A percentile compares a stretch with the other conserved stretches of the same genome.
Conservation (phyloP, 495 filamentous ascomycete species). For the Hyphodiscus hymeniophilus region DNA sequence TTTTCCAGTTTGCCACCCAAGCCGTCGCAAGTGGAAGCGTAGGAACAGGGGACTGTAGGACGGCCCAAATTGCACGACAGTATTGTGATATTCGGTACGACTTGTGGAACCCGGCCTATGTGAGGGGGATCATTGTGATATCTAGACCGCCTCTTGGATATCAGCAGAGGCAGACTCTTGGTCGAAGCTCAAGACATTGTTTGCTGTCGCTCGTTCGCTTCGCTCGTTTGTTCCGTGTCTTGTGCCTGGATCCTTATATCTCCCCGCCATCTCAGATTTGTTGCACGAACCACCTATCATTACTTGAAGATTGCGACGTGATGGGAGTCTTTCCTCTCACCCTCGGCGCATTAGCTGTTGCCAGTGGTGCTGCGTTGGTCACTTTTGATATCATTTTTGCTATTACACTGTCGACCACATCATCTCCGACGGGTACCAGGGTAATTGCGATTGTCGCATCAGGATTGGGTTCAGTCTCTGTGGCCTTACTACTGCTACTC, state of each 20-base stretch:
- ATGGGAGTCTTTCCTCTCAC: slow-evolving; percentile 16
- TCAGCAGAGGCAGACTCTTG: slow-evolving; percentile 1
- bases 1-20: slow-evolving; percentile 4
- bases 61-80: neutral
- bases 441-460: slow-evolving; percentile 24
- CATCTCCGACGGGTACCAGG: slow-evolving; percentile 4
- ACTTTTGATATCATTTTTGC: slow-evolving; percentile 27
- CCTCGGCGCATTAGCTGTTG: slow-evolving; percentile 21
- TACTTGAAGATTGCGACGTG: neutral
- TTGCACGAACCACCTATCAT: slow-evolving; percentile 5
- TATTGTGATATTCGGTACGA: slow-evolving; percentile 2
- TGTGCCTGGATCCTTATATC: slow-evolving; percentile 4
- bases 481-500: slow-evolving; percentile 15
- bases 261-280: slow-evolving; percentile 1
- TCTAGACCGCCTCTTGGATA: slow-evolving; percentile 14
- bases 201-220: slow-evolving; percentile 21
- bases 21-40: slow-evolving; percentile 2
- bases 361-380: slow-evolving; percentile 20
- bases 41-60: neutral
- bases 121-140: slow-evolving; percentile 1
- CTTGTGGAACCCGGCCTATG: slow-evolving; percentile 3
- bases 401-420: slow-evolving; percentile 14
- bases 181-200: slow-evolving; percentile 11
- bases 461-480: slow-evolving; percentile 14
- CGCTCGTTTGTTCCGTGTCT: slow-evolving; percentile 16